Base-by-base conservation (phyloP, 768 basidiomycete genomes). In the Termitomyces sp. region DNA sequence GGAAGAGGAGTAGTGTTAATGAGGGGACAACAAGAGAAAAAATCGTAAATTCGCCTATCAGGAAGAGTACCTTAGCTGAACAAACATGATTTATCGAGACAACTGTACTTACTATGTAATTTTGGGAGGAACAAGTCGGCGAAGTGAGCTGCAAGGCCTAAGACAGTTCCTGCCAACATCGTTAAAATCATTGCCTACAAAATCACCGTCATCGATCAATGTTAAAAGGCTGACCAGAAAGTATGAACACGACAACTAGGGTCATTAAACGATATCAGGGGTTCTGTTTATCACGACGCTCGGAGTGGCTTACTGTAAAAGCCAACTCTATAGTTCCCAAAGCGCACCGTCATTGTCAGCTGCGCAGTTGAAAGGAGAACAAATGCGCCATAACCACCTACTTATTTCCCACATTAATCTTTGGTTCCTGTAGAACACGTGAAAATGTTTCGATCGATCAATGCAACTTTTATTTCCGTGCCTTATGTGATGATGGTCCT, bases 71-170 rank as follows among this genome's bases (percentile, higher is more conserved):
- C 36, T 31, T 59, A 22, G 52, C 44, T 27, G 48, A 46, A 36
- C 27, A 52, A 34, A 53, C 18, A 64, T 53, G 16, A 63, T 31
- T 16, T 46, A 46, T 46, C 39, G 36, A 8, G 41, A 41, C 16
- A 20, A 2, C 14, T 31, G 8, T 18, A 72, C 84, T 52, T 65
- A 91, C 90, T 75, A 66, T 85, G 83, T 26, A 85, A 68, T 46
- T 75, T 69, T 0, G 90, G 87, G 29, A 90, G 74, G 69, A 92
- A 91, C 46, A 85, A 67, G 49, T 57, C 76, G 1, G 85, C 88
- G 62, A 91, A 83, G 69, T 90, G 82, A 13, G 80, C 83, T 3
- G 84, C 75, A 24, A 92, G 68, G 10, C 90, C 90, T 4, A 92
- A 78, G 37, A 90, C 85, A 29, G 79, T 75, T 14, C 75, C 74